Percentiles rank a stretch among this genome's conserved stretches.
These are phyloP conservation scores for Gnomoniopsis sp. DNA, from an alignment of 2,329 filamentous ascomycete genomes.

Conservation along the genomic window DNA sequence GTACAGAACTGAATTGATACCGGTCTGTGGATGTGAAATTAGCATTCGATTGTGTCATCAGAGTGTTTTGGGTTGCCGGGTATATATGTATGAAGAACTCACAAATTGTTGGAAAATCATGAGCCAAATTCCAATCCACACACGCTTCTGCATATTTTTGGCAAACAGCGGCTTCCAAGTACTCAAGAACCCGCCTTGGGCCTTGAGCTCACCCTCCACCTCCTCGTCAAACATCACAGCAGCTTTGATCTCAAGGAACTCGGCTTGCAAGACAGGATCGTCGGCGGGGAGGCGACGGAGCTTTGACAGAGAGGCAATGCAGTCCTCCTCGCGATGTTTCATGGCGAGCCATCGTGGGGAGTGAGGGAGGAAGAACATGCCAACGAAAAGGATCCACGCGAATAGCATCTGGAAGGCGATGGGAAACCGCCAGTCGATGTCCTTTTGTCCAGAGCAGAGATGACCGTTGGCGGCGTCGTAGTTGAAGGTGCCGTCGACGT, in stretches of 20 bases:
- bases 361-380: conserved; percentile 18
- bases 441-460: conserved; percentile 20
- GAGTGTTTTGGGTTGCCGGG: not conserved
- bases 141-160: conserved; percentile 23
- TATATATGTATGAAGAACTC: not conserved
- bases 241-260: conserved; percentile 28
- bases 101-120: conserved; percentile 23
- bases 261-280: conserved; percentile 22
- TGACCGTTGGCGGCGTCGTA: conserved; percentile 21
- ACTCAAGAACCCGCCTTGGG: conserved; percentile 1
- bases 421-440: conserved; percentile 20
- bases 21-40: conserved; percentile 6
- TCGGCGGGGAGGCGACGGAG: conserved; percentile 22
- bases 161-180: conserved; percentile 21
- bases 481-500: conserved; percentile 16
- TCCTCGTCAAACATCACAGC: conserved; percentile 24
- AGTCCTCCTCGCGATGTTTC: conserved; percentile 24
- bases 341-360: conserved; percentile 27
- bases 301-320: conserved; percentile 20
- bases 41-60: not conserved
- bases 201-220: conserved; percentile 12
- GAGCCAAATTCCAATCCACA: conserved; percentile 19
- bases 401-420: conserved; percentile 21
- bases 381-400: conserved; percentile 16
- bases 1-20: conserved; percentile 23